A percentile compares a stretch with the other conserved stretches of the same genome.
Conservation (phyloP, 306 rosid genomes). For the Dalbergia cochinchinensis region DNA sequence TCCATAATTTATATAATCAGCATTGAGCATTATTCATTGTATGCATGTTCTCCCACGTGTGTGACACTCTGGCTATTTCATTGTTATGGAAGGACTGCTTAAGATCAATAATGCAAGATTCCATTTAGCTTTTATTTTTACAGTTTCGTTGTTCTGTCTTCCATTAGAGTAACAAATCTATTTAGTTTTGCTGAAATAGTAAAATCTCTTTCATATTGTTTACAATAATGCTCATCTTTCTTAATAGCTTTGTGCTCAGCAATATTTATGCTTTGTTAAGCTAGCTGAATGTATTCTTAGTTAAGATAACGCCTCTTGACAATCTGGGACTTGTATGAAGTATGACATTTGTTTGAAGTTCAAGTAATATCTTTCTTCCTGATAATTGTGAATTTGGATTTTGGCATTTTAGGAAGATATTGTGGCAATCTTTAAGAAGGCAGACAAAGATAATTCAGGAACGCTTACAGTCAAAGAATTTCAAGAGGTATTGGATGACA, state of each 20-base stretch:
- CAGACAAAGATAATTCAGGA: slow-evolving; percentile 93
- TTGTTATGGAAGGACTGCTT: slow-evolving; percentile 10
- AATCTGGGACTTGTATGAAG: slow-evolving; percentile 1
- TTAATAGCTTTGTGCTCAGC: slow-evolving; percentile 15
- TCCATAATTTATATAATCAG: slow-evolving; percentile 33
- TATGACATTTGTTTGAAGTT: slow-evolving; percentile 30
- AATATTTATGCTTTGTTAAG: slow-evolving; percentile 9
- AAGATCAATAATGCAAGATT: background rate
- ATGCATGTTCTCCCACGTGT: background rate
- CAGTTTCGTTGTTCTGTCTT: slow-evolving; percentile 17
- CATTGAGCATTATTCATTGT: slow-evolving; percentile 15
- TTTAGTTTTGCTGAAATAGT: slow-evolving; percentile 21
- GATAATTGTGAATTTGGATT: slow-evolving; percentile 26
- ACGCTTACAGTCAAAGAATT: slow-evolving; percentile 82
- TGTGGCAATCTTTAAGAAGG: slow-evolving; percentile 78
- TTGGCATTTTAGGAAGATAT: slow-evolving; percentile 79
- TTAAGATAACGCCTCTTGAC: background rate
- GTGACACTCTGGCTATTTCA: slow-evolving; percentile 29
- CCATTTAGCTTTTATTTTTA: background rate
- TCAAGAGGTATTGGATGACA: slow-evolving; percentile 76
- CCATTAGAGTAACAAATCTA: slow-evolving; percentile 3
- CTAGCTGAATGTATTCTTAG: slow-evolving; percentile 21
- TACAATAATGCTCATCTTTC: slow-evolving; percentile 2
- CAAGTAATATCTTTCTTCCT: slow-evolving; percentile 21
- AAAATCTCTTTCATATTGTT: slow-evolving; percentile 8